These are phyloP conservation scores for Pseudopyrenochaeta lycopersici DNA, from an alignment of 2,329 filamentous ascomycete species.

Conservation along the genomic window DNA sequence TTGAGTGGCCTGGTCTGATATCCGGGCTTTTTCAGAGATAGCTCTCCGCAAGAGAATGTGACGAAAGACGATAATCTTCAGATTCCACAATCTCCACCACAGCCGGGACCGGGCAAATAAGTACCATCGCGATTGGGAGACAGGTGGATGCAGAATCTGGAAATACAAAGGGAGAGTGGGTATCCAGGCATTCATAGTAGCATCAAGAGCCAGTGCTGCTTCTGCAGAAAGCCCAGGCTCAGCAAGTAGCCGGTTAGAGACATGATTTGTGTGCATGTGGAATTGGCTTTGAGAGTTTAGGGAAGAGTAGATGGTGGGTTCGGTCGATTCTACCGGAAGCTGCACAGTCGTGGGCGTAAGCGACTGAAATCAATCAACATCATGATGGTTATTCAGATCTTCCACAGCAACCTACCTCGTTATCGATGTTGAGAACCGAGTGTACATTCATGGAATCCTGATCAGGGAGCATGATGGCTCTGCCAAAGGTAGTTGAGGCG, in stretches of 20 bases:
- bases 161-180: slow-evolving; percentile 27
- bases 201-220: slow-evolving; percentile 28
- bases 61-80: slow-evolving; percentile 36
- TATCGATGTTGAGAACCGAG: slow-evolving; percentile 29
- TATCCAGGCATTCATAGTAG: slow-evolving; percentile 28
- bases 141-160: slow-evolving; percentile 14
- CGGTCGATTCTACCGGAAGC: slow-evolving; percentile 22
- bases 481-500: slow-evolving; percentile 35
- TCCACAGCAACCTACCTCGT: slow-evolving; percentile 18
- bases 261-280: slow-evolving; percentile 34
- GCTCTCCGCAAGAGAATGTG: slow-evolving; percentile 33
- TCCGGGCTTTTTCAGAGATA: slow-evolving; percentile 31
- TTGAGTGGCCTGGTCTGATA: slow-evolving; percentile 24
- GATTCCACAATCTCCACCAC: slow-evolving; percentile 39
- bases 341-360: slow-evolving; percentile 30
- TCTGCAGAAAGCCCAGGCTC: slow-evolving; percentile 36
- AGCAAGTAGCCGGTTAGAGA: slow-evolving; percentile 32
- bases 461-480: slow-evolving; percentile 35
- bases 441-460: slow-evolving; percentile 37
- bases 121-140: slow-evolving; percentile 24
- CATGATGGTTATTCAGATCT: not conserved
- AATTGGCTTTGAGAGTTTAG: slow-evolving; percentile 31
- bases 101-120: slow-evolving; percentile 30
- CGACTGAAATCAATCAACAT: slow-evolving; percentile 17
- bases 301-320: slow-evolving; percentile 32